phyloP scores from a whole-genome alignment of 345 rosid species.

The Draba incana region DNA sequence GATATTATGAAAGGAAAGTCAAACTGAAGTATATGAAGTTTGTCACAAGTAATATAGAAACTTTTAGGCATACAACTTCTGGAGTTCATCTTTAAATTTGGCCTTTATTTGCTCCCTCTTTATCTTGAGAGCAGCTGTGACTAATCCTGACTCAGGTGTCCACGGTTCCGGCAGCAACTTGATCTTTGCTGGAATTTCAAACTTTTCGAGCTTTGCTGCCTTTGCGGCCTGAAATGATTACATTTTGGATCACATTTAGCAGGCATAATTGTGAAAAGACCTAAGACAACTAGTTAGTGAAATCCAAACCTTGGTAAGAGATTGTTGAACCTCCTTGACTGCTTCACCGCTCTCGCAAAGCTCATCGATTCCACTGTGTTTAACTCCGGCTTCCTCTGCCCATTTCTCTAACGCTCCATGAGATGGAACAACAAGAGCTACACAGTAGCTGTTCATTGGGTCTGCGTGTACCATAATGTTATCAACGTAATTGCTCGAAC shows the following conservation, averaged over 20 bases:
- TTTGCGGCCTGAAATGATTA: conserved; percentile 60
- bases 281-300: not conserved
- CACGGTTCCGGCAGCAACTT: conserved; percentile 73
- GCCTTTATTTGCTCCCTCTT: conserved; percentile 69
- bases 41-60: not conserved
- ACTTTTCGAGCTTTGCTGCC: conserved; percentile 66
- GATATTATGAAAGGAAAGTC: conserved; percentile 16
- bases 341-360: conserved; percentile 67
- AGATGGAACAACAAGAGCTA: conserved; percentile 74
- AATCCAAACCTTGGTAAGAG: conserved; percentile 63
- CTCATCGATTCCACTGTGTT: conserved; percentile 49
- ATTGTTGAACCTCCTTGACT: conserved; percentile 64
- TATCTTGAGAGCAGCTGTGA: conserved; percentile 72
- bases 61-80: conserved; percentile 56
- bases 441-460: conserved; percentile 68
- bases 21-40: conserved; percentile 23
- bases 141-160: conserved; percentile 86
- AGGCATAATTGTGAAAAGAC: not conserved
- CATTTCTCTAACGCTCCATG: conserved; percentile 66
- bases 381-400: conserved; percentile 66
- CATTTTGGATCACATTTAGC: conserved; percentile 1
- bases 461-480: conserved; percentile 79
- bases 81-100: conserved; percentile 69
- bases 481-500: conserved; percentile 60
- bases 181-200: conserved; percentile 78